Conservation (phyloP, 768 basidiomycete species). For the Paxillus rubicundulus region DNA sequence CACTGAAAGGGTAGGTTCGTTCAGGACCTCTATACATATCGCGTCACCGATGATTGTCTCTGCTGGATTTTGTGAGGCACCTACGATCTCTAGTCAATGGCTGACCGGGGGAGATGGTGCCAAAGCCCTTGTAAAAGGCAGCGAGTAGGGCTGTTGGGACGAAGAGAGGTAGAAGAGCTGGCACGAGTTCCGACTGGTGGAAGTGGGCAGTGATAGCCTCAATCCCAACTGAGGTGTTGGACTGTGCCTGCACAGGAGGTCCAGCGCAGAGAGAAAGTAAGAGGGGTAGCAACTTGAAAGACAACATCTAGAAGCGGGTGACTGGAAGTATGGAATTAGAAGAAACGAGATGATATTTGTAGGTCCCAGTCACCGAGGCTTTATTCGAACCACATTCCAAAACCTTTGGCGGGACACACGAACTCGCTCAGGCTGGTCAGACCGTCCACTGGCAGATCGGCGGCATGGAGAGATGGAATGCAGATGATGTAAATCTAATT, state of each 20-base stretch:
- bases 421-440: not conserved
- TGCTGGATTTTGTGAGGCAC: constrained; percentile 22
- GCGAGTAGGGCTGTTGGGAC: constrained; percentile 56
- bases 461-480: constrained; percentile 1
- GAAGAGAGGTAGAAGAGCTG: constrained; percentile 59
- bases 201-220: constrained; percentile 71
- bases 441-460: not conserved
- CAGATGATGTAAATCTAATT: constrained; percentile 23
- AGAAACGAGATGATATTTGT: not conserved
- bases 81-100: constrained; percentile 53
- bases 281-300: constrained; percentile 7
- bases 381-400: constrained; percentile 15
- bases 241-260: constrained; percentile 46
- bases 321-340: not conserved
- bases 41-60: not conserved
- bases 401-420: not conserved
- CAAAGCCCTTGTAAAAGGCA: constrained; percentile 48
- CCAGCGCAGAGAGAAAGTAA: constrained; percentile 36
- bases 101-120: constrained; percentile 57
- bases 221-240: constrained; percentile 44
- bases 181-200: constrained; percentile 55
- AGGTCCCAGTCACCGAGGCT: not conserved
- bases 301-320: constrained; percentile 12
- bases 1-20: constrained; percentile 53
- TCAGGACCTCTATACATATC: constrained; percentile 48